phyloP scores from a whole-genome alignment of 2,329 filamentous ascomycete species.

The Periconia sp. region DNA sequence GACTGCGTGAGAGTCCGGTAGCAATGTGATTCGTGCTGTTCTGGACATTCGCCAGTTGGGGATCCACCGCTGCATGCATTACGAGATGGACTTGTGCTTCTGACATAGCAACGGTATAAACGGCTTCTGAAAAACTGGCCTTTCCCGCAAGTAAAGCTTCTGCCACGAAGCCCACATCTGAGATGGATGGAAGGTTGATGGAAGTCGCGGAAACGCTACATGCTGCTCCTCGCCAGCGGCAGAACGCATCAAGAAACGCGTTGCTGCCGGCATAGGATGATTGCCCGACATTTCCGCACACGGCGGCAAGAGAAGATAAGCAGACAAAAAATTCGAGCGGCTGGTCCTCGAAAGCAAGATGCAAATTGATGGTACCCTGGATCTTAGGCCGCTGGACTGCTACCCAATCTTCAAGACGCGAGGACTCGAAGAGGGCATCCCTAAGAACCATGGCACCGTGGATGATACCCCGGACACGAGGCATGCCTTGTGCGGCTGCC shows the following conservation, averaged over 20 bases:
- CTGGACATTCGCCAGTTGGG: too few species aligned
- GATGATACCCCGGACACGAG: conserved; percentile 28
- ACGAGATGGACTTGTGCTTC: too few species aligned
- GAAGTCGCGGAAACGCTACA: conserved; percentile 22
- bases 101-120: too few species aligned
- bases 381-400: conserved; percentile 20
- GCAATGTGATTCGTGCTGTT: too few species aligned
- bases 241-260: conserved; percentile 33
- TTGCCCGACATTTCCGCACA: conserved; percentile 41
- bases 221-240: conserved; percentile 13
- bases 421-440: conserved; percentile 24
- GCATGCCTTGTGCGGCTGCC: conserved; percentile 9
- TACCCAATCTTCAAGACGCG: conserved; percentile 19
- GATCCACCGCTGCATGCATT: too few species aligned
- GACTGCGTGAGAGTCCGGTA: too few species aligned
- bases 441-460: conserved; percentile 32
- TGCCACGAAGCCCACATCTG: conserved; percentile 27
- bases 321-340: conserved; percentile 44
- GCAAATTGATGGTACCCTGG: conserved; percentile 22
- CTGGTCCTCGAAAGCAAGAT: conserved; percentile 6
- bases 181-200: conserved; percentile 27
- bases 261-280: conserved; percentile 51
- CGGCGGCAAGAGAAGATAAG: conserved; percentile 34
- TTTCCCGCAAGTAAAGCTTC: conserved; percentile 6
- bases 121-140: too few species aligned